A percentile compares a stretch with the other conserved stretches of the same genome.
Conservation (phyloP, 2,329 filamentous ascomycete species). For the Cladosporium sp. region DNA sequence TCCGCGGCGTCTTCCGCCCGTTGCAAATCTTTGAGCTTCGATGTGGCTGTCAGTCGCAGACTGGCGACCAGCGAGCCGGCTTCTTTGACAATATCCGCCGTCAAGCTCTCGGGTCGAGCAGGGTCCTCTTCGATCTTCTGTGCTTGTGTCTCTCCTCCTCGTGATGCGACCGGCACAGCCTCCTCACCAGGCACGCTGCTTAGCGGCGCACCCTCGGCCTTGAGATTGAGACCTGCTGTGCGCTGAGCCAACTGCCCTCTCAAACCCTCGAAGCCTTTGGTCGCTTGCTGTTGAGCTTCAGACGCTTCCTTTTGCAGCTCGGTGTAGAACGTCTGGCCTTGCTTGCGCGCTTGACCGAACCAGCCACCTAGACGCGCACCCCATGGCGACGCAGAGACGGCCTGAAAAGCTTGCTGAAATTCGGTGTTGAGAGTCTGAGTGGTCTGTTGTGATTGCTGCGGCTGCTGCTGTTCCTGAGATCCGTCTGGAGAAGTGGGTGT, state of each 20-base stretch:
- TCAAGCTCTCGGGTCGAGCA: constrained; percentile 39
- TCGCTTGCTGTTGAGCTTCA: constrained; percentile 65
- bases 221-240: constrained; percentile 26
- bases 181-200: constrained; percentile 23
- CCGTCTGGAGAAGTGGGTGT: constrained; percentile 17
- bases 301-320: constrained; percentile 77
- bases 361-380: constrained; percentile 83
- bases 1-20: constrained; percentile 93
- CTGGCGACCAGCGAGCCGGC: constrained; percentile 67
- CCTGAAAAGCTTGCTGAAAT: constrained; percentile 91
- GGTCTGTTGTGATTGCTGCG: constrained; percentile 24
- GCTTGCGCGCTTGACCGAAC: constrained; percentile 83
- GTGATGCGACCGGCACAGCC: constrained; percentile 14
- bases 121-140: constrained; percentile 21
- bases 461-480: constrained; percentile 3
- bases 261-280: constrained; percentile 71
- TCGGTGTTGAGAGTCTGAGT: constrained; percentile 69
- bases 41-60: constrained; percentile 43
- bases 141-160: constrained; percentile 5
- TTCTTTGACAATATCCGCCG: constrained; percentile 50
- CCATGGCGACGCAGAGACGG: constrained; percentile 88
- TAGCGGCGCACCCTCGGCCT: constrained; percentile 12
- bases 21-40: constrained; percentile 78
- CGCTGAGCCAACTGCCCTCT: constrained; percentile 35
- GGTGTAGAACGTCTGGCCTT: constrained; percentile 85